Base-by-base conservation (phyloP, 2,329 filamentous ascomycete species). In the Alternaria rosae region DNA sequence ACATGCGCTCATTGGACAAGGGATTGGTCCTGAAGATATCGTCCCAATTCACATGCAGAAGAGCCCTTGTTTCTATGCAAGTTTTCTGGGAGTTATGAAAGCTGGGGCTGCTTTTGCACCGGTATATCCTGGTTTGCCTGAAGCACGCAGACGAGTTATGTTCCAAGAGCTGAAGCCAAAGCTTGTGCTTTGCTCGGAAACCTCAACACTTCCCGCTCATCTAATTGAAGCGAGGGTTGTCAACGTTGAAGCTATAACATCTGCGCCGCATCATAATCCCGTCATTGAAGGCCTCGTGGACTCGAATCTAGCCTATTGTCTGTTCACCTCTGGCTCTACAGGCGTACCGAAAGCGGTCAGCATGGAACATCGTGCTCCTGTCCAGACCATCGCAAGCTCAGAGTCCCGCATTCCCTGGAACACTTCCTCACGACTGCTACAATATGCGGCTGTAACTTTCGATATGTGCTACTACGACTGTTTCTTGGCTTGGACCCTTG, bases 381-480 rank as follows among this genome's bases (percentile, higher is more conserved):
- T 81, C 1, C 80, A 82, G 41, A 82, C 81, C 1, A 75, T 83
- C 38, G 73, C 77, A 43, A 79, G 75, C 50, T 81, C 80, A 3
- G 71, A 73, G 54, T 57, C 67, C 2, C 56, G 80, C 8, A 70
- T 82, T n/a, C 80, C 80, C 10, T 82, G 81, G 80, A 72, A 65
- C 10, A 32, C 65, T 21, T 64, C 71, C 20, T 81, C 79, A 13
- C 72, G 79, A 38, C 69, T 83, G 9, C 65, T 83, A 11, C 81
- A 83, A 60, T 83, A 81, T 61, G 81, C 81, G 30, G 80, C 80
- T 11, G 75, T 72, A 5, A 80, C 79, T 9, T 82, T 82, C 59
- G 81, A 83, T 59, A 83, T 83, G 81, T 83, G 81, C 60, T 82
- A 82, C 62, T 83, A 81, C 55, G 81, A 83, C 64, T 82, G 81